Evolutionary conservation across 257 asterid genomes (phyloP).

Genomic region (Thymus quinquecostatus): DNA sequence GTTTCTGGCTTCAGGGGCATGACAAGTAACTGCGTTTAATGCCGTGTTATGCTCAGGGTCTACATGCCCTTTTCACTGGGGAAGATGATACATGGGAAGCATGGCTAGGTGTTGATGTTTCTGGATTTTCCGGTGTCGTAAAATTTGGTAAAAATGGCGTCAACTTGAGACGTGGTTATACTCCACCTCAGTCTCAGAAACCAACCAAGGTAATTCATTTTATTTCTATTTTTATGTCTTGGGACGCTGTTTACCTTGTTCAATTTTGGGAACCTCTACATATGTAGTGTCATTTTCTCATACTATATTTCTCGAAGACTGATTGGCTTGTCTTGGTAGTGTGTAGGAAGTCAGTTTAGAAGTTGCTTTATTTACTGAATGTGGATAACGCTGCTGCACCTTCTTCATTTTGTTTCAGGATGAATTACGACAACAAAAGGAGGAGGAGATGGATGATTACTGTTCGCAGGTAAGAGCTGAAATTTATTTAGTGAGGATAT

Average conservation of each 20-base stretch:
- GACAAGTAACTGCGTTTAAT: conserved; percentile 15
- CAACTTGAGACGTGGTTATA: conserved; percentile 94
- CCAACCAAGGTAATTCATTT: conserved; percentile 75
- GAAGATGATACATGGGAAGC: conserved; percentile 99
- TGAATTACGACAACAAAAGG: conserved; percentile 89
- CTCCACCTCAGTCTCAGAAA: conserved; percentile 79
- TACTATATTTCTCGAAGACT: background rate
- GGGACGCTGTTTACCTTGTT: background rate
- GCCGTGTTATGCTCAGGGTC: conserved; percentile 49
- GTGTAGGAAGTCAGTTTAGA: background rate
- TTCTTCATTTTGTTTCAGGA: conserved; percentile 59
- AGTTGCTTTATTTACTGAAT: conserved; percentile 25
- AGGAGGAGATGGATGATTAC: conserved; percentile 96
- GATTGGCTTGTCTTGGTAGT: conserved; percentile 19
- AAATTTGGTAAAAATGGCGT: conserved; percentile 56
- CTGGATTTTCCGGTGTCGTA: conserved; percentile 73
- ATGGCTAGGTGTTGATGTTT: conserved; percentile 77
- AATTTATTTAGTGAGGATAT: conserved; percentile 22
- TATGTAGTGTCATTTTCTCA: background rate
- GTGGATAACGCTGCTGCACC: conserved; percentile 11
- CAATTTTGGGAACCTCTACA: conserved; percentile 7
- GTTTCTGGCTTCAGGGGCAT: conserved; percentile 32
- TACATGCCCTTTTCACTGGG: conserved; percentile 91
- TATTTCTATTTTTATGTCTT: conserved; percentile 3
- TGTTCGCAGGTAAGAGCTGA: conserved; percentile 80